Evolutionary conservation across 2,329 filamentous ascomycete genomes (phyloP).

Genomic region (Fusarium acutatum): DNA sequence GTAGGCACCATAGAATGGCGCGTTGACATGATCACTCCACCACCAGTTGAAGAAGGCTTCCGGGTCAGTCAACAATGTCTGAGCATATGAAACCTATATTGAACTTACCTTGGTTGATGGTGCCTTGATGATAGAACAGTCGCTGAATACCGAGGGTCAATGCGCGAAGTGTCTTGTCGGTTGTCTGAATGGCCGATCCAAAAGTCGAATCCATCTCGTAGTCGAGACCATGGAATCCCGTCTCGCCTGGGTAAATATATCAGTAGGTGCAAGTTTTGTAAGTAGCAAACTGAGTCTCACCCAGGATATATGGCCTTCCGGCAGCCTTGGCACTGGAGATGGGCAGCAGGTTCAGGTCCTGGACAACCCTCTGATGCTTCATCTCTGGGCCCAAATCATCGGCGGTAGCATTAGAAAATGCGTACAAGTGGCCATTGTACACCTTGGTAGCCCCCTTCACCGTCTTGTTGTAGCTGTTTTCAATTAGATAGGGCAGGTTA

Average conservation of each 20-base stretch:
- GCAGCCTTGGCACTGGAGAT: neutral
- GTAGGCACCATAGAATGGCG: neutral
- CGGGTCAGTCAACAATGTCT: fast-evolving
- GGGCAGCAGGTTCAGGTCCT: neutral
- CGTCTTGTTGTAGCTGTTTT: neutral
- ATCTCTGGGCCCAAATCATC: neutral
- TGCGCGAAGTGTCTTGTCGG: neutral
- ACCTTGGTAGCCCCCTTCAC: neutral
- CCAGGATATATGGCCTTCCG: neutral
- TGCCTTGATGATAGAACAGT: neutral
- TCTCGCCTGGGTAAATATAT: neutral
- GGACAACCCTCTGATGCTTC: neutral
- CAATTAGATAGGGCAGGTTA: neutral
- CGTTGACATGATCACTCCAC: neutral
- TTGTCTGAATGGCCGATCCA: neutral
- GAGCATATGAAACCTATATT: fast-evolving
- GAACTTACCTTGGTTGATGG: neutral
- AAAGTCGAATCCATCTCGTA: neutral
- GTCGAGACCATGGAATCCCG: neutral
- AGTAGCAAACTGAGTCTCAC: neutral
- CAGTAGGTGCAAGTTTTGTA: neutral
- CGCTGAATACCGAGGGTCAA: neutral
- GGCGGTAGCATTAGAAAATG: neutral
- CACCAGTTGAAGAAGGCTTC: neutral
- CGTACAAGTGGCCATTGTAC: neutral